Evolutionary conservation across 768 basidiomycete genomes (phyloP), one percentile per base, ranked within the genome.

Genomic region (Plicaturopsis crispa): DNA sequence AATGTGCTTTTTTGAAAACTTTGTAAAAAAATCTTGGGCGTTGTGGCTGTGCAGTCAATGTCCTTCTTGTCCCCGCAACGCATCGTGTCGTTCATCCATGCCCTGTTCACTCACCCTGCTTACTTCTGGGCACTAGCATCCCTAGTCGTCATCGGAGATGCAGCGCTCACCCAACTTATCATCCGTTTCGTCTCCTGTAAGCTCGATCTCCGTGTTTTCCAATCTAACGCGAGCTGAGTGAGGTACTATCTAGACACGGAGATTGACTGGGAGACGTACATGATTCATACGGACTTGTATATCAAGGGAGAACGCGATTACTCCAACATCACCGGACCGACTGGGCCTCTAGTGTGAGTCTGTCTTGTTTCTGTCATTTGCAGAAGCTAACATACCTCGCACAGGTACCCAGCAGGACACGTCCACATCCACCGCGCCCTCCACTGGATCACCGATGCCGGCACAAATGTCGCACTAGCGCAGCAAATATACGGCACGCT

Each of bases 211-310:
- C n/a, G 36, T 38, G 31, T 37, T 23, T 44, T 44, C 43, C 33
- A 20, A 33, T 31, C 24, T 33, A 23, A 23, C 36, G 14, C 17
- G 13, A 21, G 17, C 35, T 50, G 40, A 54, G 54, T 44, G 35
- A 45, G 31, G 28, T 20, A 30, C 16, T 24, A 24, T 49, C 37
- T 36, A 97, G 94, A 93, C 63, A 98, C 96, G 8, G 93, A 99
- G 62, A 99, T 99, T 50, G 96, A 99, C 62, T 98, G 89, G 80
- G 74, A 82, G 52, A 97, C 96, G 0, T 99, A 99, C 55, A 90
- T 97, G 79, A 65, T 82, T 37, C 96, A 98, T 38, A 73, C 86
- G 1, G 71, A 81, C 40, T 55, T 84, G 30, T 91, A 87, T 61
- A 50, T 86, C 33, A 73, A 76, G 39, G 92, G 92, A 23, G 83